Base-by-base conservation (phyloP, 768 basidiomycete genomes). In the Russula vinacea region DNA sequence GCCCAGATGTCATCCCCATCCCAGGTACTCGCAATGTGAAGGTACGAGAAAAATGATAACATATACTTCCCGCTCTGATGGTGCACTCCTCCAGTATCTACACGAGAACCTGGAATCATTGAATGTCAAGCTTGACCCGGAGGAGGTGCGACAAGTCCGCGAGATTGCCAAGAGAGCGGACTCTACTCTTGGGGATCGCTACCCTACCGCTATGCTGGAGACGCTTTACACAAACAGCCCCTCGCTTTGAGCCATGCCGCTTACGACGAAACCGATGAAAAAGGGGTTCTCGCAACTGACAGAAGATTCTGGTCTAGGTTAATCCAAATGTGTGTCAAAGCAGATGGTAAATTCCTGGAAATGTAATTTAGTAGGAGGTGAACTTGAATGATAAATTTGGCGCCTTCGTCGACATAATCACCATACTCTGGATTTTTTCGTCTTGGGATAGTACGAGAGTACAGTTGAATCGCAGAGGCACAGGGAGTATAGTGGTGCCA, bases 1-100 rank as follows among this genome's bases (percentile, higher is more conserved):
- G 80, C 2, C 68, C 75, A 16, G 77, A 81, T 57, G 71, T 83
- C 59, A 77, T 82, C 64, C 73, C 79, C 29, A 80, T 81, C 66
- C 81, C 81, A 2, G 81, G 80, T 3, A 81, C 80, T 3, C 79
- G 74, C 61, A 75, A 73, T 37, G 67, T 78, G 62, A 75, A 74
- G 68, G 76, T 76, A 32, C 49, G 60, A 26, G 24, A 22, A n/a
- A 35, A 6, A 17, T n/a, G 29, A 29, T 29, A 26, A 14, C 2
- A 14, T 17, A 2, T 9, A 11, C n/a, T 29, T 32, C 14, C 22
- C 22, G 29, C 22, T 14, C 14, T 7, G 2, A 52, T 40, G 37
- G 40, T 14, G 14, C 49, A 19, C 2, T 22, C 45, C 2, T 44
- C 22, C 32, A 67, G 67, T 57, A 62, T 37, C 45, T 67, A 26